These are phyloP conservation scores for Arthrobotrys pseudoclavata DNA, from an alignment of 2,329 filamentous ascomycete species.

Conservation along the genomic window DNA sequence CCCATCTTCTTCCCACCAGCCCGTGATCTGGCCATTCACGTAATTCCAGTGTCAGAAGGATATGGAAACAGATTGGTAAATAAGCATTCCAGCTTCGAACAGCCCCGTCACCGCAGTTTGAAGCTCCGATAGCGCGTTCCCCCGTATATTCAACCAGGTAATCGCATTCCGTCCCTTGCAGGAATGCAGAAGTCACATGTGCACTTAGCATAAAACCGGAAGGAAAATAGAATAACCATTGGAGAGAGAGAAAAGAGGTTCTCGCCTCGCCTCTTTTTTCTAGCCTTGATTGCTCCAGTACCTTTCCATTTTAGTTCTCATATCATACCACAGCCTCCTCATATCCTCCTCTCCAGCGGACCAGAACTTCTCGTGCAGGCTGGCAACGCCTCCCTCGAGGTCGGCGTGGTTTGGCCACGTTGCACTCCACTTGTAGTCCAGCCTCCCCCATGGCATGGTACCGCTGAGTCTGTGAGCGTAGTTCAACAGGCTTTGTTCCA, in stretches of 20 bases:
- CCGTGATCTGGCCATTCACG: background rate
- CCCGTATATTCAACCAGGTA: slow-evolving; percentile 6
- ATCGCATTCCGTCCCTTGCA: slow-evolving; percentile 50
- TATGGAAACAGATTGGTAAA: slow-evolving; percentile 18
- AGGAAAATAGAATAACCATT: background rate
- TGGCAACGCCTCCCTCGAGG: slow-evolving; percentile 64
- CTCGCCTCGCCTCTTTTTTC: background rate
- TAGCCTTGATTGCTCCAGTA: slow-evolving; percentile 56
- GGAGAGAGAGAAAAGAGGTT: background rate
- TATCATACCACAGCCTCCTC: slow-evolving; percentile 52
- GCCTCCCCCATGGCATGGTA: slow-evolving; percentile 67
- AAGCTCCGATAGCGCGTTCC: slow-evolving; percentile 27
- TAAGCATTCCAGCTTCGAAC: slow-evolving; percentile 44
- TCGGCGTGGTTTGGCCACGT: slow-evolving; percentile 66
- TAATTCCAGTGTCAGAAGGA: background rate
- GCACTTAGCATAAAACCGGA: slow-evolving; percentile 3
- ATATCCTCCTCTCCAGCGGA: slow-evolving; percentile 61
- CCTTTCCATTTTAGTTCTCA: slow-evolving; percentile 45
- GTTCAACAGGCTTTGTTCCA: slow-evolving; percentile 68
- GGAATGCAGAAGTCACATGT: slow-evolving; percentile 41
- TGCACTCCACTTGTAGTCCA: slow-evolving; percentile 67
- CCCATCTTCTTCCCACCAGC: background rate
- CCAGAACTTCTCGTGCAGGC: slow-evolving; percentile 67
- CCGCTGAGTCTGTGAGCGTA: slow-evolving; percentile 67
- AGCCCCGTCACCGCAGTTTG: background rate